Base-by-base conservation (phyloP, 2,329 filamentous ascomycete genomes). In the Penicillium sp. region DNA sequence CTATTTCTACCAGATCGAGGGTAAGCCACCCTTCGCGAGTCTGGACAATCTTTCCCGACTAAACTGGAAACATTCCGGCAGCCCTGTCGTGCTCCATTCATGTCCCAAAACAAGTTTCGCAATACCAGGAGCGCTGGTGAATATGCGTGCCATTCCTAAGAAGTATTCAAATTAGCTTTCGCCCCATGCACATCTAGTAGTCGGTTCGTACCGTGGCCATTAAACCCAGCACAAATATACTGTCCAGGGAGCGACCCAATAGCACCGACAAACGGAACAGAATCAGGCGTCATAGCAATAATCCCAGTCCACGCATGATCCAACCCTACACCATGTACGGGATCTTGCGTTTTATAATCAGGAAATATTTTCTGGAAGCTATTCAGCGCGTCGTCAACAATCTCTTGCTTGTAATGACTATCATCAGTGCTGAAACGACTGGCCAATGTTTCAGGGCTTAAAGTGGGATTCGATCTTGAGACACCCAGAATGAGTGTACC, bases 191-290 rank as follows among this genome's bases (percentile, higher is more conserved):
- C 15, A 37, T 2, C 15, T 2, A 40, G 7, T 20, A 2, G n/a
- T n/a, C 3, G 20, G 18, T 8, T 43, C 60, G 27, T 37, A 65
- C 77, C 77, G 62, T 80, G 77, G 0, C 77, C 78, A 59, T 80
- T 79, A 55, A 80, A 80, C 0, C 79, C 78, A n/a, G 77, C 78
- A 59, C 77, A 80, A 8, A 81, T 70, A 63, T 71, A 81, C 51
- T 81, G 78, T 4, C 78, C 78, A 9, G 73, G 70, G 7, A 74
- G 56, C 0, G 68, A 68, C 9, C 75, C 68, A 5, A 81, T 63
- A 1, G 64, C 62, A 1, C 79, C 79, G n/a, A 81, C 67, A 55
- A 79, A 75, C 1, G 79, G 78, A 12, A 80, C 75, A 11, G 70
- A 76, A 61, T 81, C 77, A 0, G 71, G 65, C 40, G 77, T 80